Evolutionary conservation across 1,139 yeast species (phyloP), one percentile per base, ranked within the genome.

Genomic region (Nakaseomyces uthaithaninus): DNA sequence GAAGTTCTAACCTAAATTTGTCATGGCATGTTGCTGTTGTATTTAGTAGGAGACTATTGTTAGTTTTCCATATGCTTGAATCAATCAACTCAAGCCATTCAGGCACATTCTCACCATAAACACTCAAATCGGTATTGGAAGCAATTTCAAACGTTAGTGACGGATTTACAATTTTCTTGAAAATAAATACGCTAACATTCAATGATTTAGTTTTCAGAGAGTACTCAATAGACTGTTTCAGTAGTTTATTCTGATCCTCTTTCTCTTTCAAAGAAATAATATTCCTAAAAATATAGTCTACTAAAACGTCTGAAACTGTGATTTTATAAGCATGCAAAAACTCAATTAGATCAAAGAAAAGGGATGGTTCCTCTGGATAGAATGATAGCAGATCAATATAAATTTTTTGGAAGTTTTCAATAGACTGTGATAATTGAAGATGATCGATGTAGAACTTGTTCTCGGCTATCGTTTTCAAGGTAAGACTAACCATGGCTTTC

Each of bases 341-440:
- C 15, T 63, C 40, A 66, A 67, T 35, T 73, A 65, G 41, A 67
- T 70, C 56, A 70, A 70, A 25, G 62, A 63, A 30, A 73, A 71
- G 28, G 71, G 64, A 66, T 8, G 62, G 55, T 33, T 70, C 71
- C 1, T 55, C 54, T 2, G 62, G 53, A 53, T 83, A 62, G 51
- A 63, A 77, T 1, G 57, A 51, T 3, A 81, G 73, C 9, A 31
- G 14, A 9, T 15, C 9, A 12, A 20, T 20, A 46, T 78, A 71
- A 2, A 82, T 56, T 0, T 46, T 42, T 55, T 83, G 93, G 30
- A 84, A 67, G 38, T 72, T 78, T 18, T 71, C 72, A 28, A 82
- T 65, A 0, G 93, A 77, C 53, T 82, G 91, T 40, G 75, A 82
- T n/a, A 83, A 70, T 55, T 81, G 86, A 56, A 86, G 73, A 45